Evolutionary conservation across 2,329 filamentous ascomycete genomes (phyloP), one percentile per base, ranked within the genome.

Genomic region (Aspergillus sp.): DNA sequence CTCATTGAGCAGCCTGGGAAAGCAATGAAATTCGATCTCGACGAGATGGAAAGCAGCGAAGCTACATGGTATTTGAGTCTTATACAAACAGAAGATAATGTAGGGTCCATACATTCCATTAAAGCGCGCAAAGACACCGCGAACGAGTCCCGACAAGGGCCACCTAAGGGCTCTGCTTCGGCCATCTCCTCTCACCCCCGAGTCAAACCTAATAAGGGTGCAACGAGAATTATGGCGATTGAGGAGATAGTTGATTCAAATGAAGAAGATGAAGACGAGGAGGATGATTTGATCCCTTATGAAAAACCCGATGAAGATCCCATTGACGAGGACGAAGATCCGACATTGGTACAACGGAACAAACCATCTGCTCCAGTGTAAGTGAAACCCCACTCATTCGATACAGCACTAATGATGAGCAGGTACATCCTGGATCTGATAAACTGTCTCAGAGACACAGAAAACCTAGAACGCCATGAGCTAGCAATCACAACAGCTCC

Each of bases 311-410:
- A 91, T 67, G 92, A 90, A 2, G 95, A 99, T 64, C 84, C 86
- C 0, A 91, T 96, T 70, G 95, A 99, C 70, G 93, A 91, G 0
- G 92, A 97, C 57, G 93, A 97, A 39, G 96, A 99, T 66, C 88
- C 95, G 5, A 96, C 92, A 0, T 79, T 96, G 17, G 83, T 98
- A 48, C 88, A 90, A 57, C 84, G 93, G 14, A 87, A 95, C 73
- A 97, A 95, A 66, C 85, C 89, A 21, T 89, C 85, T 57, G 84
- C 91, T 0, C 95, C 95, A 1, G 92, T 99, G 69, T 82, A 76
- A 70, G 78, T 76, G 44, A 63, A 33, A 1, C 31, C 14, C 35
- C 6, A 11, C 37, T 1, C 2, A 17, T 14, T 45, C 15, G n/a
- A 3, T 7, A 14, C 39, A 60, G 44, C 57, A 58, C 63, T 65